These are phyloP conservation scores for Oldenlandia corymbosa DNA, from an alignment of 257 asterid genomes.

Conservation along the genomic window DNA sequence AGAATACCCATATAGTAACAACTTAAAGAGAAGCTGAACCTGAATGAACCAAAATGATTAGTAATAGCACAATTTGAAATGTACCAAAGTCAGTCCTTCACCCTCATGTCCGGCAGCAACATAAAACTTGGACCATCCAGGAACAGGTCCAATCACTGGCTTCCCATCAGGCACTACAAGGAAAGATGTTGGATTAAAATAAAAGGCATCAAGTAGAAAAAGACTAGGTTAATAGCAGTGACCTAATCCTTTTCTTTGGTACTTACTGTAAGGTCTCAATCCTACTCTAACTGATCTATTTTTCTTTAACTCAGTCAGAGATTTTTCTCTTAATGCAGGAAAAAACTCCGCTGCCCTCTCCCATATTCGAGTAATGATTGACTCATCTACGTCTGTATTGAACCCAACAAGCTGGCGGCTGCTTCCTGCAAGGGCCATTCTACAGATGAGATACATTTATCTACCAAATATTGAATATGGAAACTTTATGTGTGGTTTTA, in stretches of 20 bases:
- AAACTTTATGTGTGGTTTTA: background rate
- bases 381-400: slow-evolving; percentile 60
- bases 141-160: slow-evolving; percentile 78
- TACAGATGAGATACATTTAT: background rate
- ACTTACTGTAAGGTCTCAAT: slow-evolving; percentile 93
- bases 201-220: slow-evolving; percentile 3
- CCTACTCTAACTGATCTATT: slow-evolving; percentile 85
- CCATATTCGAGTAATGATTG: slow-evolving; percentile 68
- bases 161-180: slow-evolving; percentile 74
- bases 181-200: slow-evolving; percentile 7
- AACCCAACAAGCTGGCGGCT: slow-evolving; percentile 90
- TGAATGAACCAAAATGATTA: background rate
- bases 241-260: slow-evolving; percentile 5
- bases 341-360: slow-evolving; percentile 75
- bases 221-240: background rate
- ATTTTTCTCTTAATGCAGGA: slow-evolving; percentile 50
- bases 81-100: slow-evolving; percentile 89
- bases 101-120: slow-evolving; percentile 98
- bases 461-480: background rate
- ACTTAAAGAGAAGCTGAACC: slow-evolving; percentile 1
- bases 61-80: background rate
- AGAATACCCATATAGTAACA: slow-evolving; percentile 3
- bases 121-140: slow-evolving; percentile 58
- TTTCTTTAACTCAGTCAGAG: slow-evolving; percentile 49
- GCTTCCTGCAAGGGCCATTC: slow-evolving; percentile 56